Conservation (phyloP, 345 rosid genomes). For the Ailanthus altissimus region DNA sequence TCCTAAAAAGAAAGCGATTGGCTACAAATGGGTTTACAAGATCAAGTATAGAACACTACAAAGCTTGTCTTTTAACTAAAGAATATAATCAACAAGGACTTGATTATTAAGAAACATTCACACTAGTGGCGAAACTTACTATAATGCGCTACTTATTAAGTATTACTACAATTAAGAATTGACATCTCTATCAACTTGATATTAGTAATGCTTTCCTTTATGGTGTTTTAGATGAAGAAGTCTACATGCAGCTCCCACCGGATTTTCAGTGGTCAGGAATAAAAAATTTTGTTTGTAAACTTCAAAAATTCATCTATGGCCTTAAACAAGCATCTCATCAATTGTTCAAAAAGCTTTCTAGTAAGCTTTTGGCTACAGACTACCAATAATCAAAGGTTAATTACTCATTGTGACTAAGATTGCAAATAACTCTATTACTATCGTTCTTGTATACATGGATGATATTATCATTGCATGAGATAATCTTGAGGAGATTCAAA, state of each 20-base stretch:
- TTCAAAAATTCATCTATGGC: background rate
- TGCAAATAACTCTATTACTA: fast-evolving
- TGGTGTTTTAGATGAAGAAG: background rate
- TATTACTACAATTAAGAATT: background rate
- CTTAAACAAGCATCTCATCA: background rate
- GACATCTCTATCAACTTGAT: conserved; percentile 6
- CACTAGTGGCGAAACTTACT: background rate
- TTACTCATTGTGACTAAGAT: background rate
- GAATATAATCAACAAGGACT: background rate
- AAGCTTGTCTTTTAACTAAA: background rate
- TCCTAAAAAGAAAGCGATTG: background rate
- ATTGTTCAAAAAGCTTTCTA: background rate
- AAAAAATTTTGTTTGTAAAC: background rate
- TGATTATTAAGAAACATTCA: background rate
- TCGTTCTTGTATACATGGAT: background rate
- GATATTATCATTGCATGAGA: background rate
- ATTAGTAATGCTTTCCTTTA: conserved; percentile 10
- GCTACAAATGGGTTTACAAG: conserved; percentile 7
- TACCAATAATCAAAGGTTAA: background rate
- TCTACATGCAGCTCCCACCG: background rate
- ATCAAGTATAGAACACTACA: background rate
- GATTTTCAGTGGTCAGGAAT: background rate
- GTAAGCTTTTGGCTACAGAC: background rate
- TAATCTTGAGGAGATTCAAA: background rate
- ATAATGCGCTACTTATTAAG: background rate